Evolutionary conservation across 2,329 filamentous ascomycete species (phyloP), one percentile per base, ranked within the genome.

Genomic region (Microcera coccophila): DNA sequence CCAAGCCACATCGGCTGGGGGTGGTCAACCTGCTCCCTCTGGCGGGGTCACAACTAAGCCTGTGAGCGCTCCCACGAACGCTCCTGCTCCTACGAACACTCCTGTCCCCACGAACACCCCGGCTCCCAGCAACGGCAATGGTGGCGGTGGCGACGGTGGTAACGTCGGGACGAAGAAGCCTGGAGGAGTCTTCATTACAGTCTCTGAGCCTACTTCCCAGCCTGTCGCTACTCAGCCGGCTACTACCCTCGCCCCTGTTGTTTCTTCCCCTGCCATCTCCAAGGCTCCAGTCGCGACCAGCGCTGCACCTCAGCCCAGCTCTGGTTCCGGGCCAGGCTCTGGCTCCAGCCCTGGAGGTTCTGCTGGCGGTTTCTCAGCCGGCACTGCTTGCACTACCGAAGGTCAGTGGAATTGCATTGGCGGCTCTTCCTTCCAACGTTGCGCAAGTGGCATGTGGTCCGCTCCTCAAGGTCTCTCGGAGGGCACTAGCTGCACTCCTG

Each of bases 341-440:
- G 52, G 55, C 12, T 52, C 62, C 4, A 51, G 55, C 19, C 47
- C 61, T 3, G 51, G 58, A 3, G 52, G 58, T 10, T 50, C 50
- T 2, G 45, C 45, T 40, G 59, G 58, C n/a, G 60, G 52, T 1
- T 48, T 68, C 18, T 53, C 72, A 2, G 63, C 60, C 5, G 75
- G 75, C 28, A 59, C 69, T 15, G 62, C 71, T 1, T 80, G 76
- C 60, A 53, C 67, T 7, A 36, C 50, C 1, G 74, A 78, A 35
- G 77, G 76, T 2, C 57, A 60, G 10, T 81, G 72, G 72, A 78
- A 78, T 65, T 81, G 77, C 49, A 62, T 79, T 5, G 63, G 58
- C 0, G 74, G 75, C 12, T 63, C 57, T 1, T 67, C 69, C 1
- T 81, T 70, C 70, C 76, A 80, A 60, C 75, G 74, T 36, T 81